Evolutionary conservation across 2,329 filamentous ascomycete genomes (phyloP).

Genomic region (Thermochaetoides dissita): DNA sequence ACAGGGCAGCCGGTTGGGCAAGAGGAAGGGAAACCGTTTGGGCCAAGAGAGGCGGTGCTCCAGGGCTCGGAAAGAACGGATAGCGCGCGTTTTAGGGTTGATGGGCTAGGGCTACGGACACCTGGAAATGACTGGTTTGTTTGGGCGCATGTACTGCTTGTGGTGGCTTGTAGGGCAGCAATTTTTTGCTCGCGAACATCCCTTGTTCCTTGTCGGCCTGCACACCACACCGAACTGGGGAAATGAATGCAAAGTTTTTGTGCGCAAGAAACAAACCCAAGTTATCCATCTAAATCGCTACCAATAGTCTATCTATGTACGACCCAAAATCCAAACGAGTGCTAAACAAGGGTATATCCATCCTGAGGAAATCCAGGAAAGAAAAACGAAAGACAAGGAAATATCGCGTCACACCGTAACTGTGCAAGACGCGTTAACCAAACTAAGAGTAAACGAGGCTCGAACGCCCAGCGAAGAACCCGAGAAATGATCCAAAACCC

Average conservation of each 20-base stretch:
- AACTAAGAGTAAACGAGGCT: conserved; percentile 4
- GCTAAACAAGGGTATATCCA: conserved; percentile 15
- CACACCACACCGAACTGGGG: not conserved
- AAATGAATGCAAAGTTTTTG: not conserved
- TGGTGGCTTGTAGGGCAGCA: too few species aligned
- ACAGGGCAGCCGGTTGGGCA: too few species aligned
- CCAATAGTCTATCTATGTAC: conserved; percentile 8
- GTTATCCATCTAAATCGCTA: conserved; percentile 10
- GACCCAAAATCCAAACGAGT: conserved; percentile 1
- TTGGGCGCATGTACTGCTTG: too few species aligned
- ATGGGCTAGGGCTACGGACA: too few species aligned
- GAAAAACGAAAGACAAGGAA: conserved; percentile 6
- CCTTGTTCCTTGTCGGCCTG: not conserved
- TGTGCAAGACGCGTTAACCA: conserved; percentile 4
- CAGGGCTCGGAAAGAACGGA: too few species aligned
- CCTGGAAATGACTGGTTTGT: too few species aligned
- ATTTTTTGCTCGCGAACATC: too few species aligned
- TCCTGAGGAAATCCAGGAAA: conserved; percentile 13
- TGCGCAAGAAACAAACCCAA: not conserved
- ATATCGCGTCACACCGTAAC: conserved; percentile 9
- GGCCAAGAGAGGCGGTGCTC: too few species aligned
- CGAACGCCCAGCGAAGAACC: conserved; percentile 6
- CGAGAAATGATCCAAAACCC: conserved; percentile 1
- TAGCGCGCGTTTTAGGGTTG: too few species aligned
- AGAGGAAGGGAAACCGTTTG: too few species aligned